phyloP scores from a whole-genome alignment of 495 filamentous ascomycete species.

The Corynascus novoguineensis region DNA sequence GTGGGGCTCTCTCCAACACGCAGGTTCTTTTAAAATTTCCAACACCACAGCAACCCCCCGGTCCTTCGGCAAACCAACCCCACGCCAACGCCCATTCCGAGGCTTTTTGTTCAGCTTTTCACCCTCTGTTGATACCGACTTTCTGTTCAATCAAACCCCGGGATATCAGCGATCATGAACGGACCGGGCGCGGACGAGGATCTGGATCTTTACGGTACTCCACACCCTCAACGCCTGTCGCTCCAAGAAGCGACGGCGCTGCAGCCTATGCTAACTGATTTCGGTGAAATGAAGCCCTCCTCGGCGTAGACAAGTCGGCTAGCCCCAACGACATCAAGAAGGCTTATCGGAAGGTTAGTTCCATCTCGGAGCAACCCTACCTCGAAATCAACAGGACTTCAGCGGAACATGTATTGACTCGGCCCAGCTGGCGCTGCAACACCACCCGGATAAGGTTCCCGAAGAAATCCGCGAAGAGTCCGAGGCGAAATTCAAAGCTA shows the following conservation, averaged over 20 bases:
- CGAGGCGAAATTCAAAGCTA: slow-evolving; percentile 82
- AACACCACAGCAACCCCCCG: not conserved
- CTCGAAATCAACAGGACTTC: too few species aligned
- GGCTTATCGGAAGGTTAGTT: slow-evolving; percentile 85
- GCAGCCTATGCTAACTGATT: slow-evolving; percentile 5
- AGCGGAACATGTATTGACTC: slow-evolving; percentile 15
- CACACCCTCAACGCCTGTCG: slow-evolving; percentile 6
- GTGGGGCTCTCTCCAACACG: not conserved
- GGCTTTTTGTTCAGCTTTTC: not conserved
- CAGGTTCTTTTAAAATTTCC: slow-evolving; percentile 4
- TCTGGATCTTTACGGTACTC: slow-evolving; percentile 64
- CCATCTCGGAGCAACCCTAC: slow-evolving; percentile 1
- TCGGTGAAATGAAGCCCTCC: slow-evolving; percentile 51
- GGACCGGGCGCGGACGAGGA: slow-evolving; percentile 40
- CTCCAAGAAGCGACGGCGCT: not conserved
- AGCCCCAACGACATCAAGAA: slow-evolving; percentile 87
- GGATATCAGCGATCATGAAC: slow-evolving; percentile 32
- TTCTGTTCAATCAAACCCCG: not conserved
- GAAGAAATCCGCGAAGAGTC: slow-evolving; percentile 77
- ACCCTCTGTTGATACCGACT: not conserved
- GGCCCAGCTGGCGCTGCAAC: slow-evolving; percentile 71
- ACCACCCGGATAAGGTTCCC: slow-evolving; percentile 94
- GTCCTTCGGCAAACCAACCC: not conserved
- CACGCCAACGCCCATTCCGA: not conserved
- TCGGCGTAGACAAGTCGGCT: slow-evolving; percentile 64